Evolutionary conservation across 441 rosid genomes (phyloP).

Genomic region (Adansonia madagascariensis): DNA sequence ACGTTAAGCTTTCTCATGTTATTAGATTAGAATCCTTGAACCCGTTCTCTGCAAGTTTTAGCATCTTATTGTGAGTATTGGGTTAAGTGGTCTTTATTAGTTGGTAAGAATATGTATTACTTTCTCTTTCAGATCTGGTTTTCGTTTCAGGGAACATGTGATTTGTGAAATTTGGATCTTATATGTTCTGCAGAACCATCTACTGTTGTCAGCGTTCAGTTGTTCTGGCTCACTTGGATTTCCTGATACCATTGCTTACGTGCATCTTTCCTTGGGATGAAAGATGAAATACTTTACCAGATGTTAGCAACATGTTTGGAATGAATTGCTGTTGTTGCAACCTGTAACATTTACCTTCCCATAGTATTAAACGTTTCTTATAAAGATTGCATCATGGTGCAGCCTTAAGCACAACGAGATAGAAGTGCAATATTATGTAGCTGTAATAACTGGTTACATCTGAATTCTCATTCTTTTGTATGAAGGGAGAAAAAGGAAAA

Average conservation of each 20-base stretch:
- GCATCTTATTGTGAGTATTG: slow-evolving; percentile 21
- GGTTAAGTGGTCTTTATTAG: neutral
- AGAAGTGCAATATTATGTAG: neutral
- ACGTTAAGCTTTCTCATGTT: slow-evolving; percentile 38
- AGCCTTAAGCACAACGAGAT: neutral
- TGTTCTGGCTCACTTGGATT: slow-evolving; percentile 12
- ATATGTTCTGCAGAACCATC: slow-evolving; percentile 2
- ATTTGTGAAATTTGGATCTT: neutral
- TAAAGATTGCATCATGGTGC: neutral
- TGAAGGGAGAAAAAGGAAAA: neutral
- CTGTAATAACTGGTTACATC: neutral
- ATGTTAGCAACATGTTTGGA: neutral
- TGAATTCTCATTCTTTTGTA: slow-evolving; percentile 6
- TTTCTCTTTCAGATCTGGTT: slow-evolving; percentile 12
- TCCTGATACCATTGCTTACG: neutral
- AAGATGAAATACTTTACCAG: slow-evolving; percentile 11
- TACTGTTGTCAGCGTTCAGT: neutral
- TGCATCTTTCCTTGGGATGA: slow-evolving; percentile 5
- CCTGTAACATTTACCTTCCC: neutral
- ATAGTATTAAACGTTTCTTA: neutral
- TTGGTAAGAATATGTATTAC: neutral
- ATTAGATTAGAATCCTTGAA: neutral
- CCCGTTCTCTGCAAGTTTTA: slow-evolving; percentile 23
- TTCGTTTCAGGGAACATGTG: slow-evolving; percentile 1
- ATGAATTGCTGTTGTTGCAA: neutral